A percentile compares a stretch with the other conserved stretches of the same genome.
phyloP scores from a whole-genome alignment of 1,284 basidiomycete species.

The Rhodofomes roseus region DNA sequence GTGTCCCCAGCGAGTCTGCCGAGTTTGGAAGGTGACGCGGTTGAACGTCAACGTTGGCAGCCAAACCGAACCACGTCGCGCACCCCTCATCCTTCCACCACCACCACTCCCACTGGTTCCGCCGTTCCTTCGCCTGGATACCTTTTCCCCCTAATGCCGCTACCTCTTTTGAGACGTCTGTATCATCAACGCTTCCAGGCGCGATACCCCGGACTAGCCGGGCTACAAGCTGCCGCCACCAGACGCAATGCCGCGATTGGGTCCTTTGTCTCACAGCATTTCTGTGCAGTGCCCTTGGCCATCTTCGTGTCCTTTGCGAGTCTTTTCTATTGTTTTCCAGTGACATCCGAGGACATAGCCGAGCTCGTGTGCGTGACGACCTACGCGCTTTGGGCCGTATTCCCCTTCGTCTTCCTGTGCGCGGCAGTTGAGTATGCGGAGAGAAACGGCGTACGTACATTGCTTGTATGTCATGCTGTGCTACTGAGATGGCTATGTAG shows the following conservation, averaged over 20 bases:
- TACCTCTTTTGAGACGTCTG: no score
- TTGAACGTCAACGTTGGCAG: neutral
- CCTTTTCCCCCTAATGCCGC: neutral
- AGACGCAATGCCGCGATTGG: no score
- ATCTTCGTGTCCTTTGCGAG: neutral
- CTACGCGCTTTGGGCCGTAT: neutral
- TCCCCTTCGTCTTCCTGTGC: neutral
- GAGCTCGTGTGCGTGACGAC: neutral
- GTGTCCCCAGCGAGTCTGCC: no score
- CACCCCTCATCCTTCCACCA: no score
- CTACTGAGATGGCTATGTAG: no score
- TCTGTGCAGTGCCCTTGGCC: no score
- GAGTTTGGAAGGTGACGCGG: neutral
- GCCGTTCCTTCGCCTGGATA: neutral
- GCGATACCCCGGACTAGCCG: no score
- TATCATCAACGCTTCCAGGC: no score
- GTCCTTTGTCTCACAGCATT: no score
- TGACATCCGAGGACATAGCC: neutral
- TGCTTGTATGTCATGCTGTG: no score
- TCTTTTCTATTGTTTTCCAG: neutral
- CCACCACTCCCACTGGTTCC: neutral
- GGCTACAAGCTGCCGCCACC: no score
- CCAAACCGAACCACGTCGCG: neutral
- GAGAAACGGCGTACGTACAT: neutral
- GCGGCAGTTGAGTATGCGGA: neutral